Evolutionary conservation across 768 basidiomycete genomes (phyloP).

Genomic region (Phlegmacium glaucopus): DNA sequence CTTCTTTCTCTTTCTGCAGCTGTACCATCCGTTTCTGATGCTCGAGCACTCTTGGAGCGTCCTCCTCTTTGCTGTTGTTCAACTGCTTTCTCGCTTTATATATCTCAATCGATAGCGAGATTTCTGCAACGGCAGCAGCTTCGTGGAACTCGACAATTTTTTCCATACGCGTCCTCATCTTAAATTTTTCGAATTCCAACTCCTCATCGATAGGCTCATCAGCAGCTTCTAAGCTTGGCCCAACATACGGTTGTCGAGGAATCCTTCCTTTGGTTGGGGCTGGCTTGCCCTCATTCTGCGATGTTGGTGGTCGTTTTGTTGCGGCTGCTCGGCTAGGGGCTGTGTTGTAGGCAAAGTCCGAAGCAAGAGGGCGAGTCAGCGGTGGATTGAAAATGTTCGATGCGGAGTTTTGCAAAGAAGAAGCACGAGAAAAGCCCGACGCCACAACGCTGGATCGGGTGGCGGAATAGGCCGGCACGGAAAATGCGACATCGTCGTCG

Average conservation of each 20-base stretch:
- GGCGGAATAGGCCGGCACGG: constrained; percentile 1
- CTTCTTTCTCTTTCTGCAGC: constrained; percentile 45
- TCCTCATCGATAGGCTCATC: constrained; percentile 31
- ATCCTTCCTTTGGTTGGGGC: constrained; percentile 14
- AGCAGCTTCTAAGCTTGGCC: constrained; percentile 30
- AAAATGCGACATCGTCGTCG: constrained; percentile 16
- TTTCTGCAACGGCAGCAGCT: constrained; percentile 40
- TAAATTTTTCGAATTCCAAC: constrained; percentile 39
- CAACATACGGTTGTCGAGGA: constrained; percentile 30
- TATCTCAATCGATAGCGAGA: constrained; percentile 36
- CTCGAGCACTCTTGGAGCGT: constrained; percentile 30
- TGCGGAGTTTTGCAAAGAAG: constrained; percentile 18
- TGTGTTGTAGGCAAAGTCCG: constrained; percentile 5
- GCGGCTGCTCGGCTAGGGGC: neutral
- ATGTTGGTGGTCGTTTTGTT: constrained; percentile 2
- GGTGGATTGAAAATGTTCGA: constrained; percentile 10
- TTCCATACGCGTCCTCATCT: constrained; percentile 40
- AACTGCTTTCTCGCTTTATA: constrained; percentile 33
- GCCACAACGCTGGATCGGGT: constrained; percentile 1
- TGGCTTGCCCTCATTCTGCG: neutral
- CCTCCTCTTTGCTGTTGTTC: constrained; percentile 24
- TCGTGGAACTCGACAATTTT: constrained; percentile 52
- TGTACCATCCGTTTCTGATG: constrained; percentile 36
- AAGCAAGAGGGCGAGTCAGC: constrained; percentile 6
- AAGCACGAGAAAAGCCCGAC: neutral